These are phyloP conservation scores for Westerdykella ornata DNA, from an alignment of 2,329 filamentous ascomycete species.

Conservation along the genomic window DNA sequence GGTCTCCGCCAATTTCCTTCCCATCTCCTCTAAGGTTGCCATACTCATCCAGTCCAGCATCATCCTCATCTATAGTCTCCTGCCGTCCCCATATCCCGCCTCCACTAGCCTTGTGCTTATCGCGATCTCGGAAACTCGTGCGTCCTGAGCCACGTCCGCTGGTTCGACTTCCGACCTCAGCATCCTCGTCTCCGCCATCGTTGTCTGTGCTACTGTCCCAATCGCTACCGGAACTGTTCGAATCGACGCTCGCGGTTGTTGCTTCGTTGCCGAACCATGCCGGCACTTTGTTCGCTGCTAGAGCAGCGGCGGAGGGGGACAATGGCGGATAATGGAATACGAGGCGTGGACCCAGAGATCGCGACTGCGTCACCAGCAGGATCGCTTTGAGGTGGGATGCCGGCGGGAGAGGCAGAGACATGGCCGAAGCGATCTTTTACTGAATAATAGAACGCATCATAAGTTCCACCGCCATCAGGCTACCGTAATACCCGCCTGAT, in stretches of 20 bases:
- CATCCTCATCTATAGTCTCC: constrained; percentile 35
- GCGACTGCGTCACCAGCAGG: constrained; percentile 37
- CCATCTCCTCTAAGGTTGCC: constrained; percentile 4
- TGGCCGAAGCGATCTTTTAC: constrained; percentile 3
- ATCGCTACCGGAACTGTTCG: constrained; percentile 31
- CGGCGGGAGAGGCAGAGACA: constrained; percentile 31
- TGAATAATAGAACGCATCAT: no score
- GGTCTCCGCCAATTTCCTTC: constrained; percentile 22
- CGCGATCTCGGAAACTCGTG: constrained; percentile 24
- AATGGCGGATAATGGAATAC: constrained; percentile 40
- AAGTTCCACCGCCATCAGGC: no score
- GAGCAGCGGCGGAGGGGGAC: constrained; percentile 31
- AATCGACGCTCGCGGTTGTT: constrained; percentile 31
- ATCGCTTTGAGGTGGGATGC: constrained; percentile 37
- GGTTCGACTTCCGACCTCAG: constrained; percentile 31
- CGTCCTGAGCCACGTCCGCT: constrained; percentile 29
- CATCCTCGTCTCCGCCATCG: constrained; percentile 30
- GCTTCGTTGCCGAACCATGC: constrained; percentile 35
- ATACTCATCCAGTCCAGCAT: constrained; percentile 18
- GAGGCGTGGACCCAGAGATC: constrained; percentile 35
- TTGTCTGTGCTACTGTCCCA: constrained; percentile 34
- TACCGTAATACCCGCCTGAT: no score
- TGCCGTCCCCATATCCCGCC: constrained; percentile 30
- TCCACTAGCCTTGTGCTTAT: constrained; percentile 16
- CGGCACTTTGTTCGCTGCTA: constrained; percentile 28